These are phyloP conservation scores for Achaetomiella virescens DNA, from an alignment of 495 filamentous ascomycete genomes.

Conservation along the genomic window DNA sequence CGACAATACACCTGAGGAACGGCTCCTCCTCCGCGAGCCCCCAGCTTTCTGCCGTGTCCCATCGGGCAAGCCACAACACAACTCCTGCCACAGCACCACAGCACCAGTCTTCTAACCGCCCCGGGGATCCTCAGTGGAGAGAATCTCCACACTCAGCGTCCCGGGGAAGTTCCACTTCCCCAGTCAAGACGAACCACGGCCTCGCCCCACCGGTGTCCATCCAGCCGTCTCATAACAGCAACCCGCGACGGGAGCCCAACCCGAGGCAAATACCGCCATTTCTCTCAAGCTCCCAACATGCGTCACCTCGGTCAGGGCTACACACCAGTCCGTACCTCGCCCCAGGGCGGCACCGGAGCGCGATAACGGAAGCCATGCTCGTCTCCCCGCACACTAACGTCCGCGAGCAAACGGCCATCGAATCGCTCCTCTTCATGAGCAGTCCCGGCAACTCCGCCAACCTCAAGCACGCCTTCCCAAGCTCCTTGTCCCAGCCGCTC, in stretches of 20 bases:
- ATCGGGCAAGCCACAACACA: slow-evolving; percentile 30
- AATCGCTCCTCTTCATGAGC: slow-evolving; percentile 80
- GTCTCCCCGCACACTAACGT: slow-evolving; percentile 45
- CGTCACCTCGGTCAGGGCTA: slow-evolving; percentile 29
- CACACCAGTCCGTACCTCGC: slow-evolving; percentile 34
- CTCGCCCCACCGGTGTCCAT: slow-evolving; percentile 35
- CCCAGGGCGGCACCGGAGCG: slow-evolving; percentile 38
- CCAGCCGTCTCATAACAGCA: slow-evolving; percentile 27
- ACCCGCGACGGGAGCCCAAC: slow-evolving; percentile 35
- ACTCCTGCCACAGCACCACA: slow-evolving; percentile 24
- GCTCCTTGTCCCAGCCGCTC: slow-evolving; percentile 30
- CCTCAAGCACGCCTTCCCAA: slow-evolving; percentile 44
- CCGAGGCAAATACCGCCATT: slow-evolving; percentile 33
- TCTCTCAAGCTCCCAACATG: slow-evolving; percentile 33
- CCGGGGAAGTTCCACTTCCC: slow-evolving; percentile 22
- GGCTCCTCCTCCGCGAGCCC: slow-evolving; percentile 44
- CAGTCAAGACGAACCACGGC: slow-evolving; percentile 22
- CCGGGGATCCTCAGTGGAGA: slow-evolving; percentile 14
- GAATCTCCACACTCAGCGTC: slow-evolving; percentile 14
- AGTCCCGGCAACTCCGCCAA: slow-evolving; percentile 70
- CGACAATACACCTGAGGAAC: slow-evolving; percentile 45
- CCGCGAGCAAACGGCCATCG: slow-evolving; percentile 81
- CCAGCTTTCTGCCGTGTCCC: slow-evolving; percentile 28
- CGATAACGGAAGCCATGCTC: slow-evolving; percentile 56
- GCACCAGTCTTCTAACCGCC: slow-evolving; percentile 20